Percentiles rank a stretch among this genome's conserved stretches.
Evolutionary conservation across 352 stramenopile genomes (phyloP).

Genomic region (Globisporangium paddicum): DNA sequence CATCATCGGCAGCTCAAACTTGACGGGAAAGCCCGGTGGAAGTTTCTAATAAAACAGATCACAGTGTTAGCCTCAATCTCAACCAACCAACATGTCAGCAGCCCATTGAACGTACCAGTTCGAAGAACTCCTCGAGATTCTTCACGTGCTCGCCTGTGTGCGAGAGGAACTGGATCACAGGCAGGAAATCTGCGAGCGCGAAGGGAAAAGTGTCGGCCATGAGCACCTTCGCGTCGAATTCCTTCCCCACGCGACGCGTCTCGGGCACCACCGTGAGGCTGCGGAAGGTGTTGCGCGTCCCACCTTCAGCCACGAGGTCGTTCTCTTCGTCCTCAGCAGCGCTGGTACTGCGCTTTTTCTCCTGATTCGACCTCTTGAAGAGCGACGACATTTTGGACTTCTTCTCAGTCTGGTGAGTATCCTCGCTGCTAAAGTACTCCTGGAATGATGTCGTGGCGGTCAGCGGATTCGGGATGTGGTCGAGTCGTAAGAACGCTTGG

Average conservation of each 20-base stretch:
- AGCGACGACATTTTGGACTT: constrained; percentile 38
- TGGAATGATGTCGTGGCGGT: constrained; percentile 63
- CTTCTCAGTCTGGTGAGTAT: not conserved
- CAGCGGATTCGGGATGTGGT: constrained; percentile 66
- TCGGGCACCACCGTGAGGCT: constrained; percentile 56
- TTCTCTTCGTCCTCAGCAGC: constrained; percentile 1
- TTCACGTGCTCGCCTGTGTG: constrained; percentile 72
- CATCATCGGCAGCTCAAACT: constrained; percentile 82
- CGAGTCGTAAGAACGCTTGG: constrained; percentile 39
- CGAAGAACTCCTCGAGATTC: constrained; percentile 81
- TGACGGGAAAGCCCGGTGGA: constrained; percentile 71
- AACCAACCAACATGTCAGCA: not conserved
- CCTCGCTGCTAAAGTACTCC: constrained; percentile 44
- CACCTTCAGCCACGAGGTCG: constrained; percentile 3
- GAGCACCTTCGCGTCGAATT: constrained; percentile 76
- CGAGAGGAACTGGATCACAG: constrained; percentile 75
- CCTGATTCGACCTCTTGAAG: constrained; percentile 45
- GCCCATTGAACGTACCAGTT: constrained; percentile 42
- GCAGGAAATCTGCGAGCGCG: constrained; percentile 59
- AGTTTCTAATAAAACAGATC: constrained; percentile 46
- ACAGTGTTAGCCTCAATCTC: constrained; percentile 2
- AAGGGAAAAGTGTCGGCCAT: constrained; percentile 80
- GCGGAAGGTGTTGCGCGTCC: constrained; percentile 51
- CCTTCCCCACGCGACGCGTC: constrained; percentile 39
- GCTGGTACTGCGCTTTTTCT: constrained; percentile 15